Evolutionary conservation across 164 flowering plant genomes (phyloP).

Genomic region (Umbilicus rupestris): DNA sequence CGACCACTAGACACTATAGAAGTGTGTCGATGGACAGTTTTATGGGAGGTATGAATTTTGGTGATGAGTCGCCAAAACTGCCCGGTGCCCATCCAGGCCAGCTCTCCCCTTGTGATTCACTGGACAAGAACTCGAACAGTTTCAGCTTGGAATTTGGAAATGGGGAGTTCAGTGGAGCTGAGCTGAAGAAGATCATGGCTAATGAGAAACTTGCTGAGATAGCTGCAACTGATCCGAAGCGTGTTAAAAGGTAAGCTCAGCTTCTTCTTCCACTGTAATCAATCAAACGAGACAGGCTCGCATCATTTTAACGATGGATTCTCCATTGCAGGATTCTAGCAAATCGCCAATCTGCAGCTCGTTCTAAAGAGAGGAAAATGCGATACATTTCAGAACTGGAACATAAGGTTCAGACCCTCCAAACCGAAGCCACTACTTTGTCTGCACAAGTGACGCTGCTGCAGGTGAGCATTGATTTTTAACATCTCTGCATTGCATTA

Average conservation of each 20-base stretch:
- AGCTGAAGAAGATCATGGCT: slow-evolving; percentile 9
- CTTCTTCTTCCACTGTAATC: neutral
- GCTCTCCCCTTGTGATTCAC: slow-evolving; percentile 6
- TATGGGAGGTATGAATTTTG: slow-evolving; percentile 3
- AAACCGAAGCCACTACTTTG: slow-evolving; percentile 4
- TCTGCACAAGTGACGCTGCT: slow-evolving; percentile 6
- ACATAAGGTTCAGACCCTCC: slow-evolving; percentile 7
- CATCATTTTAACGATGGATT: neutral
- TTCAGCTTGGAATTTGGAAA: slow-evolving; percentile 7
- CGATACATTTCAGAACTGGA: slow-evolving; percentile 9
- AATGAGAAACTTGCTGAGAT: slow-evolving; percentile 8
- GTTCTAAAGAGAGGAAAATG: slow-evolving; percentile 10
- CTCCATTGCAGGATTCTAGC: neutral
- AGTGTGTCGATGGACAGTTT: slow-evolving; percentile 9
- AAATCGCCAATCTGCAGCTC: slow-evolving; percentile 9
- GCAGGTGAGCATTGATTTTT: neutral
- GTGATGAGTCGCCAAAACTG: slow-evolving; percentile 1
- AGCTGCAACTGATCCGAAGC: slow-evolving; percentile 4
- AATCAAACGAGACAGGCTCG: neutral
- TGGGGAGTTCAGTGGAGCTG: slow-evolving; percentile 5
- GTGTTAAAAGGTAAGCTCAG: neutral
- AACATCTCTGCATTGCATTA: too few species aligned
- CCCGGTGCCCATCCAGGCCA: neutral
- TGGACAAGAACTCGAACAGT: neutral
- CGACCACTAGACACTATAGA: slow-evolving; percentile 4